These are phyloP conservation scores for Avena atlantica DNA, from an alignment of 176 grass and related monocot genomes.

Conservation along the genomic window DNA sequence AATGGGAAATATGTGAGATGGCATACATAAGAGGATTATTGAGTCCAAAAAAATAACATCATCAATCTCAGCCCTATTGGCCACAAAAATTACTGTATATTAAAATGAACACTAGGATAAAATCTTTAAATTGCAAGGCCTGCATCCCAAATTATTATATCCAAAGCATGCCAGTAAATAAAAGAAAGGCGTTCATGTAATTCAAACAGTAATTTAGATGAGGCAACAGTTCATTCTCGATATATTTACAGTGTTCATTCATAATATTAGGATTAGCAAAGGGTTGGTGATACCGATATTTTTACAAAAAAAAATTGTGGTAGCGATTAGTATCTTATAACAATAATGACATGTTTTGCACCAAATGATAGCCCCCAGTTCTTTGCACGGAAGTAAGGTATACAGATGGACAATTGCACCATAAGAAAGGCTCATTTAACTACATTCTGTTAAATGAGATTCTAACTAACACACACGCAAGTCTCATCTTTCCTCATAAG, in stretches of 20 bases:
- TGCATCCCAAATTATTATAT: conserved; percentile 11
- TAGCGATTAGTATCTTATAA: neutral
- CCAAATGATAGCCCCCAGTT: conserved; percentile 14
- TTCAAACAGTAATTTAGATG: conserved; percentile 36
- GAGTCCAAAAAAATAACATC: conserved; percentile 14
- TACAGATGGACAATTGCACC: neutral
- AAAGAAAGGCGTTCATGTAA: conserved; percentile 20
- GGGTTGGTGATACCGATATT: neutral
- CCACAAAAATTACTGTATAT: neutral
- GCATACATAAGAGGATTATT: conserved; percentile 1
- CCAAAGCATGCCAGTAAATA: conserved; percentile 13
- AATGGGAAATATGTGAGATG: conserved; percentile 43
- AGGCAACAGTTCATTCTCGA: neutral
- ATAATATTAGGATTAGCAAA: neutral
- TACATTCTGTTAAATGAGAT: conserved; percentile 2
- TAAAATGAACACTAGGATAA: conserved; percentile 2
- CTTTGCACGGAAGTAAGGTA: conserved; percentile 30
- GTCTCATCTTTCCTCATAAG: conserved; percentile 15
- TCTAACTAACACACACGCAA: neutral
- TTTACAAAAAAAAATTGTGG: neutral
- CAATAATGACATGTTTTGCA: conserved; percentile 1
- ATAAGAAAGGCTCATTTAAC: neutral
- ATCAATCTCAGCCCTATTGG: neutral
- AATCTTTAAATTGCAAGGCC: conserved; percentile 12
- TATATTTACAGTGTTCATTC: neutral